Percentiles rank a stretch among this genome's conserved stretches.
Evolutionary conservation across 495 filamentous ascomycete species (phyloP).

Genomic region (Aspergillus saccharolyticus): DNA sequence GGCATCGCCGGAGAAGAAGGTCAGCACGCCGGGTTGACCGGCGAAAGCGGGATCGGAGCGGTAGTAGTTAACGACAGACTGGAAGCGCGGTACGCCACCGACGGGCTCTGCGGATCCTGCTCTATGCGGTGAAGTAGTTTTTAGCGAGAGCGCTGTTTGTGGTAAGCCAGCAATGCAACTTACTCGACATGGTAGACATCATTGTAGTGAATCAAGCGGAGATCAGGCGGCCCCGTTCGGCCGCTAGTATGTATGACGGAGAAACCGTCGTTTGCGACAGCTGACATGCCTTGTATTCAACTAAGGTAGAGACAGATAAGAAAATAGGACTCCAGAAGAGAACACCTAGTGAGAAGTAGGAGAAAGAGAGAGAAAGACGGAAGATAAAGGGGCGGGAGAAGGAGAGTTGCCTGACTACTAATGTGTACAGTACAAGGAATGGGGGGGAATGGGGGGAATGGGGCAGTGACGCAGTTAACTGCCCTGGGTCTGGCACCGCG

Average conservation of each 20-base stretch:
- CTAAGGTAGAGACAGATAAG: conserved; percentile 1
- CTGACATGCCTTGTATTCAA: conserved; percentile 21
- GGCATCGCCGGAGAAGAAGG: conserved; percentile 86
- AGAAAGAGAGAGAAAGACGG: conserved; percentile 5
- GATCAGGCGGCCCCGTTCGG: conserved; percentile 53
- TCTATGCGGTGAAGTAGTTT: conserved; percentile 20
- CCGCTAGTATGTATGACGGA: conserved; percentile 51
- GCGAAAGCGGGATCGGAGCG: conserved; percentile 51
- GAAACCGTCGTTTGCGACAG: conserved; percentile 30
- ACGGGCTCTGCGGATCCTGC: conserved; percentile 70
- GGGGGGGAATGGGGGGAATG: neutral
- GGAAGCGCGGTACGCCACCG: conserved; percentile 74
- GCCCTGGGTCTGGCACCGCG: neutral
- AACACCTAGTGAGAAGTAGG: neutral
- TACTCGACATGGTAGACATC: conserved; percentile 87
- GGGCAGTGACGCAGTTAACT: neutral
- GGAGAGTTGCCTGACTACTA: conserved; percentile 1
- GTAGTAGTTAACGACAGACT: conserved; percentile 72
- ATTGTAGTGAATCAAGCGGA: conserved; percentile 84
- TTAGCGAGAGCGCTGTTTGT: neutral
- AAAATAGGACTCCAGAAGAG: neutral
- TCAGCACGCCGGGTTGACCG: conserved; percentile 60
- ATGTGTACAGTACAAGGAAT: neutral
- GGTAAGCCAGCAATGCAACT: conserved; percentile 9
- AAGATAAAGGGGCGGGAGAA: conserved; percentile 9